Conservation (phyloP, 2,329 filamentous ascomycete species). For the Botrytis paeoniae region DNA sequence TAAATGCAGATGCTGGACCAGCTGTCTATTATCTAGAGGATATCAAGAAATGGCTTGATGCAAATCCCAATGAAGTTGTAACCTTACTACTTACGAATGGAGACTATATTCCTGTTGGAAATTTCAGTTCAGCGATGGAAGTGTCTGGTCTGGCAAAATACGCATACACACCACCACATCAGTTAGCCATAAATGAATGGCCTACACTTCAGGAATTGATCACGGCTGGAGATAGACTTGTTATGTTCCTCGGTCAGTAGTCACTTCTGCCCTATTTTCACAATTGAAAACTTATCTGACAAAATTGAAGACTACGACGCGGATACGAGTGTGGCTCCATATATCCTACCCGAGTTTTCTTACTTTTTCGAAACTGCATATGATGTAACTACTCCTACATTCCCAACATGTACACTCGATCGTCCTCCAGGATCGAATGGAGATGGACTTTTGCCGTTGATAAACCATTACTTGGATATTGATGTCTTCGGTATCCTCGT, state of each 20-base stretch:
- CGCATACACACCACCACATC: slow-evolving; percentile 32
- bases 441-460: slow-evolving; percentile 50
- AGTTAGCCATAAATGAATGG: slow-evolving; percentile 53
- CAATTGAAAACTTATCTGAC: background rate
- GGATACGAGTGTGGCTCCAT: slow-evolving; percentile 51
- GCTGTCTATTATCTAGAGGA: slow-evolving; percentile 53
- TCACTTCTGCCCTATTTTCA: no score
- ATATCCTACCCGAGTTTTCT: slow-evolving; percentile 61
- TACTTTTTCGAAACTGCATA: slow-evolving; percentile 73
- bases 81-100: slow-evolving; percentile 63
- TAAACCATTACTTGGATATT: slow-evolving; percentile 64
- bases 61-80: slow-evolving; percentile 57
- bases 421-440: slow-evolving; percentile 51
- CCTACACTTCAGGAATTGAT: slow-evolving; percentile 69
- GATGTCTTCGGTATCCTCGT: slow-evolving; percentile 47
- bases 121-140: slow-evolving; percentile 45
- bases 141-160: slow-evolving; percentile 30
- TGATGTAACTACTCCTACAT: slow-evolving; percentile 49
- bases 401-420: slow-evolving; percentile 64
- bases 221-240: slow-evolving; percentile 56
- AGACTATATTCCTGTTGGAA: slow-evolving; percentile 53
- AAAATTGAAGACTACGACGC: slow-evolving; percentile 54
- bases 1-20: slow-evolving; percentile 49
- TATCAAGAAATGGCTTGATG: slow-evolving; percentile 58
- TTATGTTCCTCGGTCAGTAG: slow-evolving; percentile 65